phyloP scores from a whole-genome alignment of 106 monocot species.

The Allium sativum region DNA sequence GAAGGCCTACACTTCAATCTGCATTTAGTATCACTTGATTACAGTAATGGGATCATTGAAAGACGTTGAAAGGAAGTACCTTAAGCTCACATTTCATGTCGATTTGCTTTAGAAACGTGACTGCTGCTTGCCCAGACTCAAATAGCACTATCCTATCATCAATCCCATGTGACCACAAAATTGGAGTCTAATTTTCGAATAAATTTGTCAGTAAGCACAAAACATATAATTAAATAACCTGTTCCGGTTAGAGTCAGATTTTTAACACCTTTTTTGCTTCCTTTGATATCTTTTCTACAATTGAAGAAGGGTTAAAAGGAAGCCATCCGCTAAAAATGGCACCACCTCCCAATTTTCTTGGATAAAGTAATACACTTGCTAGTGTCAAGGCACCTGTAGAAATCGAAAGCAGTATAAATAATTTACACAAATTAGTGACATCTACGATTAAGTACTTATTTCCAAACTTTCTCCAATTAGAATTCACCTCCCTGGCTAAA shows the following conservation, averaged over 20 bases:
- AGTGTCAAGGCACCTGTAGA: slow-evolving; percentile 76
- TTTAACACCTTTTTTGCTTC: slow-evolving; percentile 65
- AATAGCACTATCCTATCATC: slow-evolving; percentile 51
- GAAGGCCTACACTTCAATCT: too few relatives aligned
- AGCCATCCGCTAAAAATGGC: slow-evolving; percentile 92
- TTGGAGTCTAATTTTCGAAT: slow-evolving; percentile 51
- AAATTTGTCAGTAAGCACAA: too few relatives aligned
- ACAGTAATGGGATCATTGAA: neutral
- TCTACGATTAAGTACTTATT: too few relatives aligned
- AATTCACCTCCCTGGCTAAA: slow-evolving; percentile 82
- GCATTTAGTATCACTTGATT: neutral
- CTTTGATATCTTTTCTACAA: slow-evolving; percentile 49
- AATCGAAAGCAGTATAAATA: neutral
- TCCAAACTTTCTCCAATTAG: too few relatives aligned
- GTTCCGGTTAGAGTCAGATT: too few relatives aligned
- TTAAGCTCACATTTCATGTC: slow-evolving; percentile 9
- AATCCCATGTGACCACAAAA: slow-evolving; percentile 75
- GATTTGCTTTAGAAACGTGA: slow-evolving; percentile 1
- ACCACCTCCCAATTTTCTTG: slow-evolving; percentile 72
- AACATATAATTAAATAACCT: too few relatives aligned
- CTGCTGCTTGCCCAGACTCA: slow-evolving; percentile 53
- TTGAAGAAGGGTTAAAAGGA: slow-evolving; percentile 71
- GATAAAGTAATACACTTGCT: slow-evolving; percentile 85
- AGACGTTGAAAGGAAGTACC: neutral
- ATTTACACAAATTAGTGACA: too few relatives aligned